phyloP scores from a whole-genome alignment of 345 rosid species.

The Arabidopsis suecica region DNA sequence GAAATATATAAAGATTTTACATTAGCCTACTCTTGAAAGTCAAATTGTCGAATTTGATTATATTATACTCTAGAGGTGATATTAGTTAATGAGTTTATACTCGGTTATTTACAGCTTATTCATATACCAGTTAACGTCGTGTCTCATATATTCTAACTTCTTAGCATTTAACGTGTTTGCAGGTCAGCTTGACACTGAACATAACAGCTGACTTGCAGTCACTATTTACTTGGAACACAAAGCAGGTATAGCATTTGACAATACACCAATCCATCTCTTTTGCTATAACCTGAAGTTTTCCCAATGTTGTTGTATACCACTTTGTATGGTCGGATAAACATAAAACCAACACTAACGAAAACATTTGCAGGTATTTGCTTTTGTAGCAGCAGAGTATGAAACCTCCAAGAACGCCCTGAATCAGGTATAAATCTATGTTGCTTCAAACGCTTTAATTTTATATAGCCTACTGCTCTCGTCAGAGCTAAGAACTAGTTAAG shows the following conservation, averaged over 20 bases:
- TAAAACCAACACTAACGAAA: slow-evolving; percentile 2
- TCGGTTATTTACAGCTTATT: neutral
- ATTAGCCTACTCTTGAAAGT: slow-evolving; percentile 29
- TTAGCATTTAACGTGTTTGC: slow-evolving; percentile 31
- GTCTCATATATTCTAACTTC: neutral
- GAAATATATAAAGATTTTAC: neutral
- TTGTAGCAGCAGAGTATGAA: slow-evolving; percentile 89
- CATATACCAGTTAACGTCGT: neutral
- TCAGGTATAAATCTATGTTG: slow-evolving; percentile 59
- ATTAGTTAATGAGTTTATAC: neutral
- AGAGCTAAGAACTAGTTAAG: slow-evolving; percentile 11
- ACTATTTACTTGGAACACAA: slow-evolving; percentile 93
- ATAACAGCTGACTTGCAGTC: slow-evolving; percentile 90
- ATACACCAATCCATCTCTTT: slow-evolving; percentile 9
- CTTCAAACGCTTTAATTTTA: neutral
- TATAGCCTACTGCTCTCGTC: neutral
- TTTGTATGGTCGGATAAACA: neutral
- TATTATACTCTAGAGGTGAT: neutral
- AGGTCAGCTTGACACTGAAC: slow-evolving; percentile 94
- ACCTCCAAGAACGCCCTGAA: slow-evolving; percentile 78
- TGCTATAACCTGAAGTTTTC: neutral
- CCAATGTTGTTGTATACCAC: neutral
- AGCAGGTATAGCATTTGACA: slow-evolving; percentile 63
- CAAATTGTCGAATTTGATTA: neutral
- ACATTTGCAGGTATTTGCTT: slow-evolving; percentile 72